These are phyloP conservation scores for Prunus mume DNA, from an alignment of 306 rosid species.

Conservation along the genomic window DNA sequence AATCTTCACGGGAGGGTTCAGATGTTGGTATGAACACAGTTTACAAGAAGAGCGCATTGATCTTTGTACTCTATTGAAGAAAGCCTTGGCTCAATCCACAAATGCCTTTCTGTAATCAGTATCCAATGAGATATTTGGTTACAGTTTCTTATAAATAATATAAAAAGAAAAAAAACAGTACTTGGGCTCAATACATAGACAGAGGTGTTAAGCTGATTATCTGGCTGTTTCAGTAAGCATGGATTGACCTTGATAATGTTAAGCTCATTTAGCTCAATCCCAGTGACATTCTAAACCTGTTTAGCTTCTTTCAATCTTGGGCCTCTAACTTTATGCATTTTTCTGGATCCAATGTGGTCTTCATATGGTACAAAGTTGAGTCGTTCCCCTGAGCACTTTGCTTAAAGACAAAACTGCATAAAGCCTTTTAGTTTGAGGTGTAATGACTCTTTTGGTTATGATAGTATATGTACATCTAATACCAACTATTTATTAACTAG, in stretches of 20 bases:
- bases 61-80: background rate
- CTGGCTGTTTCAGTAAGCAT: background rate
- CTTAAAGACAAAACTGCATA: background rate
- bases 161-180: no score
- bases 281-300: background rate
- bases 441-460: background rate
- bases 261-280: background rate
- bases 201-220: background rate
- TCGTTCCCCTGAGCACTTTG: background rate
- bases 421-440: background rate
- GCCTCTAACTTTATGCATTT: background rate
- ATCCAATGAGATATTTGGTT: background rate
- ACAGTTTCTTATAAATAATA: background rate
- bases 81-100: background rate
- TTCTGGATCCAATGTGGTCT: background rate
- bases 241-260: background rate
- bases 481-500: background rate
- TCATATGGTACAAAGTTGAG: background rate
- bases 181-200: background rate
- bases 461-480: background rate
- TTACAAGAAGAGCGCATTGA: background rate
- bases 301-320: background rate
- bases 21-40: background rate
- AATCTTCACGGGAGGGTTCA: background rate
- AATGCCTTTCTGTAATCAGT: background rate